A percentile compares a stretch with the other conserved stretches of the same genome.
Evolutionary conservation across 352 stramenopile species (phyloP).

Genomic region (Pythium oligandrum): DNA sequence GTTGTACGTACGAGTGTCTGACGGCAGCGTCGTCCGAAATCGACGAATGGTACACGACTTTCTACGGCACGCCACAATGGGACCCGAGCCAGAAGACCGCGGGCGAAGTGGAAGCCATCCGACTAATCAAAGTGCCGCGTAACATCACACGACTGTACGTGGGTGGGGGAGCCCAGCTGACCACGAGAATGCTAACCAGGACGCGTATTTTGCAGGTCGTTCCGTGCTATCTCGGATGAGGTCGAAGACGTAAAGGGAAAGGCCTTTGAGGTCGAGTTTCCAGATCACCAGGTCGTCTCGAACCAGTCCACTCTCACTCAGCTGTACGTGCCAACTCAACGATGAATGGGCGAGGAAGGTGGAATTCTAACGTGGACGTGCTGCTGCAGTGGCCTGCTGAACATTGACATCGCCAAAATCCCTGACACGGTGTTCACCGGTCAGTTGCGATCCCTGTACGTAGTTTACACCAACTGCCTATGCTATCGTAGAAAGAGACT

Average conservation of each 20-base stretch:
- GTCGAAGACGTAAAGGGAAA: conserved; percentile 10
- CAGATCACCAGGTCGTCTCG: conserved; percentile 12
- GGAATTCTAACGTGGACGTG: not conserved
- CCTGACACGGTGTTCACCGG: conserved; percentile 1
- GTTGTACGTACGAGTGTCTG: conserved; percentile 18
- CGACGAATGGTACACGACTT: conserved; percentile 16
- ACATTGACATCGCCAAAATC: conserved; percentile 11
- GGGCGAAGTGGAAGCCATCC: conserved; percentile 14
- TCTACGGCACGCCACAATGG: conserved; percentile 12
- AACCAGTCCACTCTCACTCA: conserved; percentile 1
- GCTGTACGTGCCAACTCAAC: not conserved
- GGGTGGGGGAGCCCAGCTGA: no score
- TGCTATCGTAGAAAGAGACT: no score
- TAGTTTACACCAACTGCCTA: not conserved
- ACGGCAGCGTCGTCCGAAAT: conserved; percentile 9
- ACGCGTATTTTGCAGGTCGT: conserved; percentile 6
- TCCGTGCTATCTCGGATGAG: conserved; percentile 8
- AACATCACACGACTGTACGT: conserved; percentile 20
- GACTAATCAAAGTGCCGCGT: conserved; percentile 8
- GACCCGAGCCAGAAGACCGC: conserved; percentile 5
- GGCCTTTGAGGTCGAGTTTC: conserved; percentile 13
- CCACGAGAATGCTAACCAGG: no score
- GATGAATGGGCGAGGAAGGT: no score
- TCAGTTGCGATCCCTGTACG: conserved; percentile 12
- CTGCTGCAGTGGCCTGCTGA: conserved; percentile 8